These are phyloP conservation scores for Cladosporium oxysporum DNA, from an alignment of 2,329 filamentous ascomycete species.

Conservation along the genomic window DNA sequence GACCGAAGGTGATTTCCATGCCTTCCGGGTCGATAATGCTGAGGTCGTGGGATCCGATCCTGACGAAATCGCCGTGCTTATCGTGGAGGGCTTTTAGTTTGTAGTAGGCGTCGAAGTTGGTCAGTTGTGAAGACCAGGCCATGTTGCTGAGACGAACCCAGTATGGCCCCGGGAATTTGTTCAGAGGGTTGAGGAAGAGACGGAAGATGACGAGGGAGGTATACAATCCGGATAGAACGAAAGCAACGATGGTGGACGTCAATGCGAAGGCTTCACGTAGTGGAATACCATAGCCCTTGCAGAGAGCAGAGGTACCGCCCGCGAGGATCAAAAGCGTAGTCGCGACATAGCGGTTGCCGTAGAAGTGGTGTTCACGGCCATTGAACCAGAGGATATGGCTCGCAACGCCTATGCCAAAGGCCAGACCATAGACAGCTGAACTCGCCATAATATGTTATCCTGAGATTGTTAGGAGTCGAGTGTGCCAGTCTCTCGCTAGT, in stretches of 20 bases:
- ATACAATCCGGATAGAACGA: conserved; percentile 30
- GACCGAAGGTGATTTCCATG: conserved; percentile 42
- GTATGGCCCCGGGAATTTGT: conserved; percentile 39
- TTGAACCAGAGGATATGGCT: conserved; percentile 32
- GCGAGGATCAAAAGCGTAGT: conserved; percentile 27
- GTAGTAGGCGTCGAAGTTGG: conserved; percentile 32
- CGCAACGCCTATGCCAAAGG: conserved; percentile 23
- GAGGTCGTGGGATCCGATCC: conserved; percentile 40
- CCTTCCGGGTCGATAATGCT: conserved; percentile 41
- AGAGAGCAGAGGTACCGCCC: conserved; percentile 23
- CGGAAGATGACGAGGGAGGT: conserved; percentile 42
- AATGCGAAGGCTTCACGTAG: conserved; percentile 22
- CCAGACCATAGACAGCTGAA: conserved; percentile 3
- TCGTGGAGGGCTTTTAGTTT: conserved; percentile 37
- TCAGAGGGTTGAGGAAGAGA: conserved; percentile 37
- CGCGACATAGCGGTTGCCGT: conserved; percentile 29
- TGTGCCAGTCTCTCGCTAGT: not conserved
- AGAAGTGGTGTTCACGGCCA: conserved; percentile 33
- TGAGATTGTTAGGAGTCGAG: not conserved
- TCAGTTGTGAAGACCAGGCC: conserved; percentile 30
- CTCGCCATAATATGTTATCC: conserved; percentile 4
- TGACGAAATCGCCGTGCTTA: conserved; percentile 39
- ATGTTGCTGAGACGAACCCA: conserved; percentile 37
- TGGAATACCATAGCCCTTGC: conserved; percentile 24
- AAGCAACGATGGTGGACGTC: conserved; percentile 21